Evolutionary conservation across 176 grass and related monocot species (phyloP).

Genomic region (Musa schizocarpa): DNA sequence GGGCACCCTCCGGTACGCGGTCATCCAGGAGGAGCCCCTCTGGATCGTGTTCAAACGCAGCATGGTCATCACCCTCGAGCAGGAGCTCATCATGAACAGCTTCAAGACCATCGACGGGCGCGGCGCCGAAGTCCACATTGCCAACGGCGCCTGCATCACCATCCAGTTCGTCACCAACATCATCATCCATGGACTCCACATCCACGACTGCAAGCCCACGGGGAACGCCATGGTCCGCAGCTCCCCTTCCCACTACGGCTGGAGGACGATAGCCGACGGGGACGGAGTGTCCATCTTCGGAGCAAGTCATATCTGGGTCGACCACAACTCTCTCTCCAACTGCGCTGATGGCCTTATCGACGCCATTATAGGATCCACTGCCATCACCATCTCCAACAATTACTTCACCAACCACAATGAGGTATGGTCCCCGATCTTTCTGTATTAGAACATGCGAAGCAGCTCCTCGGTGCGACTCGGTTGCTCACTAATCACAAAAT

Average conservation of each 20-base stretch:
- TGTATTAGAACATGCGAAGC: not conserved
- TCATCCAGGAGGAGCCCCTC: constrained; percentile 20
- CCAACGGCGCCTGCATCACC: constrained; percentile 20
- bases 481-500: not conserved
- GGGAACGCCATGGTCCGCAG: constrained; percentile 23
- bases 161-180: constrained; percentile 19
- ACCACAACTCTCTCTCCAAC: constrained; percentile 20
- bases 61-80: constrained; percentile 19
- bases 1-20: constrained; percentile 21
- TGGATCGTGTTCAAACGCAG: constrained; percentile 15
- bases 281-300: constrained; percentile 19
- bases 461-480: not conserved
- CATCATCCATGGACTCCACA: constrained; percentile 20
- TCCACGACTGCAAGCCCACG: constrained; percentile 23
- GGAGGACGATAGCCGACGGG: constrained; percentile 19
- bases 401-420: constrained; percentile 17
- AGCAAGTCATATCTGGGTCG: constrained; percentile 16
- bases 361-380: constrained; percentile 19
- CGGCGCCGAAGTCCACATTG: constrained; percentile 19
- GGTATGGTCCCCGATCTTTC: not conserved
- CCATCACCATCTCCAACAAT: constrained; percentile 22
- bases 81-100: constrained; percentile 27
- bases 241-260: constrained; percentile 20
- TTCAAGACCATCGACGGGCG: constrained; percentile 26
- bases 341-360: constrained; percentile 19